phyloP scores from a whole-genome alignment of 495 filamentous ascomycete genomes.

The Aspergillus kassunensis region DNA sequence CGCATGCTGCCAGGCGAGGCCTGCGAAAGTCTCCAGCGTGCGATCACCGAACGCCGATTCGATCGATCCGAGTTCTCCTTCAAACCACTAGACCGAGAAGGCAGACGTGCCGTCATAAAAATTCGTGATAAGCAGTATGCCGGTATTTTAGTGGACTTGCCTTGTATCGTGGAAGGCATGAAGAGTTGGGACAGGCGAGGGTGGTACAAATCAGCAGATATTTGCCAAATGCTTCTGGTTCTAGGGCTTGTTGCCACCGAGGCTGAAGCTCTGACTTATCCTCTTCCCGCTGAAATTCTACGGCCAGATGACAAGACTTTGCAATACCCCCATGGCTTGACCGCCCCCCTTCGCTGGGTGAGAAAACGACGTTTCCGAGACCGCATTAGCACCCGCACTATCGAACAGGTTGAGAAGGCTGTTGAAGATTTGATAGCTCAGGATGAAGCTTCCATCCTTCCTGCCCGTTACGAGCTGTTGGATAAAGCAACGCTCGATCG shows the following conservation, averaged over 20 bases:
- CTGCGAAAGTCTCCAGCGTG: conserved; percentile 71
- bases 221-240: conserved; percentile 92
- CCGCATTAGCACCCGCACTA: conserved; percentile 74
- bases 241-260: conserved; percentile 67
- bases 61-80: conserved; percentile 67
- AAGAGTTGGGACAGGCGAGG: conserved; percentile 92
- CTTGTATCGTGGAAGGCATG: conserved; percentile 89
- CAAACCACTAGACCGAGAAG: conserved; percentile 72
- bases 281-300: conserved; percentile 63
- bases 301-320: conserved; percentile 53
- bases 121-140: conserved; percentile 72
- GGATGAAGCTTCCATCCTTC: conserved; percentile 56
- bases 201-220: conserved; percentile 90
- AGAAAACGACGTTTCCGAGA: conserved; percentile 77
- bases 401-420: conserved; percentile 80
- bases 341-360: conserved; percentile 84
- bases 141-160: conserved; percentile 79
- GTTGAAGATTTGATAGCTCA: conserved; percentile 71
- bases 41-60: conserved; percentile 67
- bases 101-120: conserved; percentile 66
- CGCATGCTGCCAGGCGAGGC: conserved; percentile 84
- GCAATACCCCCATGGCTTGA: conserved; percentile 88
- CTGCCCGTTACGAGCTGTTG: conserved; percentile 58
- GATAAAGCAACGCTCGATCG: conserved; percentile 55
- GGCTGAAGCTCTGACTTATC: conserved; percentile 62